Evolutionary conservation across 2,329 filamentous ascomycete genomes (phyloP).

Genomic region (Elsinoe perseae): DNA sequence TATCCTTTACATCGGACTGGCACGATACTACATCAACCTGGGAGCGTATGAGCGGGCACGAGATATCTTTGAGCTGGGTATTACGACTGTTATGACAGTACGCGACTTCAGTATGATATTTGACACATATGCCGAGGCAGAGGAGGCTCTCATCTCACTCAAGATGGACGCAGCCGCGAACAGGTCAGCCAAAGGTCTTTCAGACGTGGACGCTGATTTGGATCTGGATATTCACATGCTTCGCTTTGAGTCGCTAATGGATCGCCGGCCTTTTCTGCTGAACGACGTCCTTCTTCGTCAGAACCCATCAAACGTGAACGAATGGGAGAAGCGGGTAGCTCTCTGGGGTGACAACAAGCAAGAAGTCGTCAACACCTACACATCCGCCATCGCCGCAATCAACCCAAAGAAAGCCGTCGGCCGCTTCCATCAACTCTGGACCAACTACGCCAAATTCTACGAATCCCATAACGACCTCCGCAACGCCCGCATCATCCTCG

Average conservation of each 20-base stretch:
- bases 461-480: slow-evolving; percentile 76
- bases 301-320: slow-evolving; percentile 89
- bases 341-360: slow-evolving; percentile 90
- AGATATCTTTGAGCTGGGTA: slow-evolving; percentile 91
- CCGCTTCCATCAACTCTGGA: slow-evolving; percentile 89
- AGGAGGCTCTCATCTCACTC: slow-evolving; percentile 86
- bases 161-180: slow-evolving; percentile 81
- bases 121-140: slow-evolving; percentile 92
- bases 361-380: slow-evolving; percentile 90
- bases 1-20: slow-evolving; percentile 88
- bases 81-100: slow-evolving; percentile 97
- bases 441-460: slow-evolving; percentile 96
- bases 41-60: slow-evolving; percentile 88
- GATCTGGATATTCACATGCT: slow-evolving; percentile 96
- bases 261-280: slow-evolving; percentile 85
- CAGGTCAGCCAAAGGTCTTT: slow-evolving; percentile 67
- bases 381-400: slow-evolving; percentile 85
- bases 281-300: slow-evolving; percentile 94
- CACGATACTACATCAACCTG: slow-evolving; percentile 91
- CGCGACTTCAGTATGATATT: slow-evolving; percentile 95
- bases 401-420: slow-evolving; percentile 91
- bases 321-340: slow-evolving; percentile 96
- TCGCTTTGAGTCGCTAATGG: slow-evolving; percentile 97
- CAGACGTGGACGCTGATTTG: slow-evolving; percentile 79
- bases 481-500: slow-evolving; percentile 86